Percentiles rank a stretch among this genome's conserved stretches.
phyloP scores from a whole-genome alignment of 345 rosid genomes.

The Angophora floribunda region DNA sequence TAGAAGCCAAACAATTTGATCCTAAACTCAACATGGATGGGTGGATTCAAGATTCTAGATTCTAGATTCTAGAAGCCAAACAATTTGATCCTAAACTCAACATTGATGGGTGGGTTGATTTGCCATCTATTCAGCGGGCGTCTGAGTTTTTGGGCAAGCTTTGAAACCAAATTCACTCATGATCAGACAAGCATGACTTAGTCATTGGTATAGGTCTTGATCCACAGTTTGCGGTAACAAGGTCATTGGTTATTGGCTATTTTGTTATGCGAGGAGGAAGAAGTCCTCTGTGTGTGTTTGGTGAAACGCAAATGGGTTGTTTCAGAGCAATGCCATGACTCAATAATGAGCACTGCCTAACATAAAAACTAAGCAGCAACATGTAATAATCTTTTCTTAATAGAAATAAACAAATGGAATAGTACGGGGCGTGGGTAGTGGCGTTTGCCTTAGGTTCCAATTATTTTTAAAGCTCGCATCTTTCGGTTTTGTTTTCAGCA shows the following conservation, averaged over 20 bases:
- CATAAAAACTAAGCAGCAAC: not conserved
- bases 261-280: not conserved
- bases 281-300: not conserved
- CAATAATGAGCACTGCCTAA: not conserved
- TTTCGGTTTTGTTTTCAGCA: not conserved
- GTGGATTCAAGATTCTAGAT: not conserved
- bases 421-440: not conserved
- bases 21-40: not conserved
- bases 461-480: not conserved
- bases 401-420: not conserved
- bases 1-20: not conserved
- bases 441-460: not conserved
- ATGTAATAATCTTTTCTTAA: not conserved
- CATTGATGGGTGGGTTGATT: not conserved
- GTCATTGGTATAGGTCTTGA: not conserved
- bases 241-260: not conserved
- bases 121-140: not conserved
- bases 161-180: not conserved
- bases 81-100: no score
- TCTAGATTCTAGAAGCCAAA: no score
- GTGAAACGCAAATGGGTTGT: not conserved
- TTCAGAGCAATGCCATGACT: not conserved
- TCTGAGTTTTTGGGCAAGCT: not conserved
- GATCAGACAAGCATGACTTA: not conserved
- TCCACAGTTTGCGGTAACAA: not conserved